These are phyloP conservation scores for Coniferiporia sulphurascens DNA, from an alignment of 1,284 basidiomycete species.

Conservation along the genomic window DNA sequence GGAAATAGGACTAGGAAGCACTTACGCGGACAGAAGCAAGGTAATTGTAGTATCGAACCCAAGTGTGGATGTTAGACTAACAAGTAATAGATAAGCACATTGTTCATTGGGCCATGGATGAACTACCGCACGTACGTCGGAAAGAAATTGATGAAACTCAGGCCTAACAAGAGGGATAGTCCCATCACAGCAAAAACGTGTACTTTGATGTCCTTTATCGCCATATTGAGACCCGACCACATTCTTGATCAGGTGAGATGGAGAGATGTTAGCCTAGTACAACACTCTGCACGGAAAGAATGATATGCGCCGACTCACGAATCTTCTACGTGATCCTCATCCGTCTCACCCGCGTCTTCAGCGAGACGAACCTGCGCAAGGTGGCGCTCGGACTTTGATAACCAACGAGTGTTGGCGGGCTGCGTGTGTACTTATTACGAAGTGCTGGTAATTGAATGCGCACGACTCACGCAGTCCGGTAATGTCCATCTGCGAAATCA, in stretches of 20 bases:
- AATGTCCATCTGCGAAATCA: too few species aligned
- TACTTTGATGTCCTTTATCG: constrained; percentile 33
- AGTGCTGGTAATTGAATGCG: neutral
- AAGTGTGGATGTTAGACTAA: constrained; percentile 32
- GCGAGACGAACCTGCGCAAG: constrained; percentile 40
- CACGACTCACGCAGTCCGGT: too few species aligned
- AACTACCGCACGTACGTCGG: neutral
- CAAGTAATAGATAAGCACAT: constrained; percentile 9
- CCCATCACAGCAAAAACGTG: constrained; percentile 1
- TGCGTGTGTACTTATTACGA: neutral
- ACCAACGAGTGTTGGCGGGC: constrained; percentile 37
- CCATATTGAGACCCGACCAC: constrained; percentile 24
- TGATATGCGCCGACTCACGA: constrained; percentile 17
- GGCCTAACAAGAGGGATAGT: too few species aligned
- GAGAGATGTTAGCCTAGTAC: neutral
- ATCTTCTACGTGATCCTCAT: constrained; percentile 29
- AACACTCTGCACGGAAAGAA: too few species aligned
- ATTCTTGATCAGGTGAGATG: constrained; percentile 8
- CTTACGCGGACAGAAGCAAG: constrained; percentile 34
- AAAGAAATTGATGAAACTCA: too few species aligned
- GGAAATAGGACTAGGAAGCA: neutral
- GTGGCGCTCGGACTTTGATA: constrained; percentile 35
- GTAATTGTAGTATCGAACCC: constrained; percentile 32
- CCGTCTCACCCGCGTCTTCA: constrained; percentile 39
- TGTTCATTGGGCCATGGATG: neutral